Percentiles rank a stretch among this genome's conserved stretches.
Evolutionary conservation across 2,329 filamentous ascomycete genomes (phyloP).

Genomic region (Colletotrichum cuscutae): DNA sequence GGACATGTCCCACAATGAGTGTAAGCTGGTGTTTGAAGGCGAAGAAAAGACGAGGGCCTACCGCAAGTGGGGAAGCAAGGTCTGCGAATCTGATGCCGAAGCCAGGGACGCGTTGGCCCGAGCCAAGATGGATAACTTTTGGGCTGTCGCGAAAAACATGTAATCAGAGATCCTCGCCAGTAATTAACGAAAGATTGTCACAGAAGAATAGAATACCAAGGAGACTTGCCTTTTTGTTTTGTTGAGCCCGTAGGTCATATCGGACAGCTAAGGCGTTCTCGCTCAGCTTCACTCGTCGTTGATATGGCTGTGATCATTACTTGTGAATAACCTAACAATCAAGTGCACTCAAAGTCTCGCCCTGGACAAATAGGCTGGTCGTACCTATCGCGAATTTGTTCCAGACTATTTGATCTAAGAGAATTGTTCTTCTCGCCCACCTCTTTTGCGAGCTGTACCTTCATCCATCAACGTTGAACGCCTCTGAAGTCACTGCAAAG

Average conservation of each 20-base stretch:
- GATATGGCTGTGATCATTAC: too few species aligned
- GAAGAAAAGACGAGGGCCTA: conserved; percentile 84
- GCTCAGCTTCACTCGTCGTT: not conserved
- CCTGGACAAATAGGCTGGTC: not conserved
- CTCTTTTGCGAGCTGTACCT: not conserved
- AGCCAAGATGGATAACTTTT: conserved; percentile 94
- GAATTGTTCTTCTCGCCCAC: not conserved
- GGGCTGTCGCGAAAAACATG: conserved; percentile 83
- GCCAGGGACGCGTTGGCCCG: conserved; percentile 83
- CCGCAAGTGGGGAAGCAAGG: conserved; percentile 86
- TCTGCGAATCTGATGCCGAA: conserved; percentile 93
- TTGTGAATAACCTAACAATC: too few species aligned
- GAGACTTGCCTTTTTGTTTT: not conserved
- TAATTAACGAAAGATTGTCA: not conserved
- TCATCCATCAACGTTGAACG: not conserved
- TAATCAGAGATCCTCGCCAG: conserved; percentile 17
- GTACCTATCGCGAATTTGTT: not conserved
- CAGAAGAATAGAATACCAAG: not conserved
- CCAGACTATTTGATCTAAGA: not conserved
- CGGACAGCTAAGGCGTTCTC: not conserved
- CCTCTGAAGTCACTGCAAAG: not conserved
- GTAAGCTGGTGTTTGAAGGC: conserved; percentile 89
- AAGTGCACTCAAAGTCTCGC: not conserved
- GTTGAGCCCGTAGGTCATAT: not conserved
- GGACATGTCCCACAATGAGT: conserved; percentile 85